These are phyloP conservation scores for Heracleum sosnowskyi DNA, from an alignment of 129 eudicot genomes.

Conservation along the genomic window DNA sequence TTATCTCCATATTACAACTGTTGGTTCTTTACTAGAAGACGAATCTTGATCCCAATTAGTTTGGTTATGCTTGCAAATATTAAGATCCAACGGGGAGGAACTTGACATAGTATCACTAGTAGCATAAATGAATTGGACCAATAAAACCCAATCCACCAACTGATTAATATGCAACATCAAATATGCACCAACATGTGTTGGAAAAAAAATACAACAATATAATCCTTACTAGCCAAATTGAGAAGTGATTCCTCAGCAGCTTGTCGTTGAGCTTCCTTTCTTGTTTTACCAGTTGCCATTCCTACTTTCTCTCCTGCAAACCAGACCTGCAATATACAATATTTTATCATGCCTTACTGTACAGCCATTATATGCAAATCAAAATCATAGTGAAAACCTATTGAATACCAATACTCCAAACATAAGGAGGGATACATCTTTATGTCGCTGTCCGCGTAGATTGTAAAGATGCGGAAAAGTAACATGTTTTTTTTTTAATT, in stretches of 20 bases:
- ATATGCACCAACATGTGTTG: not conserved
- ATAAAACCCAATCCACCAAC: not conserved
- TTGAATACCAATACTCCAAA: not conserved
- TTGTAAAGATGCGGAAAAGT: not conserved
- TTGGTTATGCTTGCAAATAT: too few relatives aligned
- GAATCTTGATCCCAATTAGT: too few relatives aligned
- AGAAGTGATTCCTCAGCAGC: slow-evolving; percentile 88
- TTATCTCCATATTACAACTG: too few relatives aligned
- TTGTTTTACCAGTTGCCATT: slow-evolving; percentile 69
- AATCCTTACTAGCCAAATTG: slow-evolving; percentile 60
- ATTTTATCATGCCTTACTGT: not conserved
- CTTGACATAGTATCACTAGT: not conserved
- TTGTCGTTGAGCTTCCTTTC: slow-evolving; percentile 79
- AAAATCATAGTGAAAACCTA: not conserved
- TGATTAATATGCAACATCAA: not conserved
- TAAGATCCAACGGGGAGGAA: not conserved
- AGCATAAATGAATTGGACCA: not conserved
- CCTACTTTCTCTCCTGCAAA: slow-evolving; percentile 92
- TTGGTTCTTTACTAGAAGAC: too few relatives aligned
- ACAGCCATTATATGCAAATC: not conserved
- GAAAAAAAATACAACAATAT: not conserved
- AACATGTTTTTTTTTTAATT: not conserved
- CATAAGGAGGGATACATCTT: not conserved
- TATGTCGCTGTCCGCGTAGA: not conserved
- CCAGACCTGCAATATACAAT: slow-evolving; percentile 41